Evolutionary conservation across 1,139 yeast genomes (phyloP), one percentile per base, ranked within the genome.

Genomic region (Geotrichum klebahnii): DNA sequence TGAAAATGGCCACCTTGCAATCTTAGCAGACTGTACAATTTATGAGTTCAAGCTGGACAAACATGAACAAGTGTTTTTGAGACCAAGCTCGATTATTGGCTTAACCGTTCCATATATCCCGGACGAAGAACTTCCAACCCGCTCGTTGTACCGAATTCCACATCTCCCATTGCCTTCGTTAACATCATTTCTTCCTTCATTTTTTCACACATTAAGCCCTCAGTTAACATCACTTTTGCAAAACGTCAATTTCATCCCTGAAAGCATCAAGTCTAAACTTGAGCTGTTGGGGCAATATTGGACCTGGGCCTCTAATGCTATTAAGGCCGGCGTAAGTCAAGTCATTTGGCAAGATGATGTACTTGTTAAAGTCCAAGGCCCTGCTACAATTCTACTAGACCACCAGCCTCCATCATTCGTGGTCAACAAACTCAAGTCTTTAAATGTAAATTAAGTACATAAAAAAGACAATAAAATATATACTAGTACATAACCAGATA

Each of bases 311-410:
- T 22, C 14, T 34, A 9, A 24, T 4, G 29, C 41, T 8, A 19
- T 40, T 5, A 26, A 19, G 6, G n/a, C 16, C 6, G 19, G 35
- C 1, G 28, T 48, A 2, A 48, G 51, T 31, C 20, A 42, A 19
- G 43, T 42, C 26, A 23, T 48, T 8, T 48, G 51, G 51, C 47
- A 43, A 28, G 51, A 48, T 26, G 51, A 48, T 29, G 40, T 17
- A 8, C 35, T 48, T 8, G 33, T 48, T 10, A 38, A 43, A 23
- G 4, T 48, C n/a, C n/a, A 19, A 10, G 51, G 51, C 23, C 51
- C 51, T 16, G 51, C 47, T 8, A 48, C 47, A 3, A 35, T 48
- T n/a, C 39, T 48, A 4, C 9, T 48, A 5, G 51, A 48, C 29
- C 42, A 38, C 19, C 16, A 32, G 5, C 35, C 43, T 3, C 47